Evolutionary conservation across 1,284 basidiomycete genomes (phyloP).

Genomic region (Earliella scabrosa): DNA sequence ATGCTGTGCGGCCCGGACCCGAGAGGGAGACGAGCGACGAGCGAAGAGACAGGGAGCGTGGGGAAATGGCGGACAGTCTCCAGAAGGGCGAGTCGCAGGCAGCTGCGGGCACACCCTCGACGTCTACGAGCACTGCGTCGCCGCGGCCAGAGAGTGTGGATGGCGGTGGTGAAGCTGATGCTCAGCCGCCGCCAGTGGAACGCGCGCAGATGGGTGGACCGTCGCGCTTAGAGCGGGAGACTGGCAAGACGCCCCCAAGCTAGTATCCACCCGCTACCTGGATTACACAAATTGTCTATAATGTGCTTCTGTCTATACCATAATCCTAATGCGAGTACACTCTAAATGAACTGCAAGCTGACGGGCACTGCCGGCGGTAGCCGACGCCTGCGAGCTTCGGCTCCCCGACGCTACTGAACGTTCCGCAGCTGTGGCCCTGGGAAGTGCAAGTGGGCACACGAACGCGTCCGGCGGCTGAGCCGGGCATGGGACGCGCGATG

Average conservation of each 20-base stretch:
- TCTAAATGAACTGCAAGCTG: too few species aligned
- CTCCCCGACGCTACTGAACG: not conserved
- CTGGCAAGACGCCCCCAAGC: too few species aligned
- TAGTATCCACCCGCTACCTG: too few species aligned
- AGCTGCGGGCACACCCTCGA: not conserved
- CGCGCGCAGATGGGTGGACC: too few species aligned
- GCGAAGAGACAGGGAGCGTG: conserved; percentile 31
- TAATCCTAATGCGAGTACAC: not conserved
- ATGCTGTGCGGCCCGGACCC: not conserved
- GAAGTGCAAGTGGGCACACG: too few species aligned
- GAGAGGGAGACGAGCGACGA: conserved; percentile 27
- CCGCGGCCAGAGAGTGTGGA: not conserved
- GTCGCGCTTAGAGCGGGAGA: too few species aligned
- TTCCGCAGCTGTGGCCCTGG: too few species aligned
- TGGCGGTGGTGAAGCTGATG: not conserved
- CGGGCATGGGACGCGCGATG: not conserved
- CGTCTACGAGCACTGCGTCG: too few species aligned
- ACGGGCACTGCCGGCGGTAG: too few species aligned
- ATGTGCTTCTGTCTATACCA: not conserved
- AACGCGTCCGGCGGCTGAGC: too few species aligned
- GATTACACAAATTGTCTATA: not conserved
- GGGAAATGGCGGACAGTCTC: conserved; percentile 37
- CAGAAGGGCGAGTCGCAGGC: conserved; percentile 25
- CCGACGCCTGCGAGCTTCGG: not conserved
- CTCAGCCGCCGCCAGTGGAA: too few species aligned